Evolutionary conservation across 164 flowering plant species (phyloP).

Genomic region (Magnolia sinica): DNA sequence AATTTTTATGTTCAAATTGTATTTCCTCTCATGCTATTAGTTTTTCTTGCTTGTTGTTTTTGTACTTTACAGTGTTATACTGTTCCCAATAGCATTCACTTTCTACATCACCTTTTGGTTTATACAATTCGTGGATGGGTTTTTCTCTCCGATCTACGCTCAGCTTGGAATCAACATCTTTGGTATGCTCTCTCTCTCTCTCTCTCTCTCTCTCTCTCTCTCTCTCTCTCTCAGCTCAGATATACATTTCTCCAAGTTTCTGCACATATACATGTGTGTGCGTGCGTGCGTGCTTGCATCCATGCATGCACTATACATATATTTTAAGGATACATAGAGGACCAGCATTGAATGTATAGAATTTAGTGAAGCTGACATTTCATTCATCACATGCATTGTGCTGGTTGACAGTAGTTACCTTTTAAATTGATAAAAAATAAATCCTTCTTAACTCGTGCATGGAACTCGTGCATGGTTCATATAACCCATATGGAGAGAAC

Average conservation of each 20-base stretch:
- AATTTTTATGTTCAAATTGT: background rate
- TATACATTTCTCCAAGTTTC: too few species aligned
- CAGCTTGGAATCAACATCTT: slow-evolving; percentile 62
- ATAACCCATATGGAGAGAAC: background rate
- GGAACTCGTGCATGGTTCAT: background rate
- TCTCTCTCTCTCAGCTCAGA: background rate
- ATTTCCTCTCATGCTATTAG: background rate
- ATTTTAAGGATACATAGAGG: too few species aligned
- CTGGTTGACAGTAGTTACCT: too few species aligned
- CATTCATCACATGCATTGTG: too few species aligned
- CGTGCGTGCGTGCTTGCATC: too few species aligned
- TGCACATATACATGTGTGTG: too few species aligned
- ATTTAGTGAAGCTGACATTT: too few species aligned
- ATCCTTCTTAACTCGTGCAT: too few species aligned
- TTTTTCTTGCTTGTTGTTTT: background rate
- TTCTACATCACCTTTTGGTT: slow-evolving; percentile 79
- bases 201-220: background rate
- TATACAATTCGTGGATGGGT: slow-evolving; percentile 73
- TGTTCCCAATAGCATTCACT: slow-evolving; percentile 72
- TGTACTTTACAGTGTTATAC: slow-evolving; percentile 63
- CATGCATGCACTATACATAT: too few species aligned
- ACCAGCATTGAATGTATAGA: too few species aligned
- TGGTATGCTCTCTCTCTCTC: slow-evolving; percentile 38
- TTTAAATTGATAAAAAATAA: too few species aligned
- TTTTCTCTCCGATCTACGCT: slow-evolving; percentile 67